phyloP scores from a whole-genome alignment of 495 filamentous ascomycete genomes.

The Talaromyces ruber region DNA sequence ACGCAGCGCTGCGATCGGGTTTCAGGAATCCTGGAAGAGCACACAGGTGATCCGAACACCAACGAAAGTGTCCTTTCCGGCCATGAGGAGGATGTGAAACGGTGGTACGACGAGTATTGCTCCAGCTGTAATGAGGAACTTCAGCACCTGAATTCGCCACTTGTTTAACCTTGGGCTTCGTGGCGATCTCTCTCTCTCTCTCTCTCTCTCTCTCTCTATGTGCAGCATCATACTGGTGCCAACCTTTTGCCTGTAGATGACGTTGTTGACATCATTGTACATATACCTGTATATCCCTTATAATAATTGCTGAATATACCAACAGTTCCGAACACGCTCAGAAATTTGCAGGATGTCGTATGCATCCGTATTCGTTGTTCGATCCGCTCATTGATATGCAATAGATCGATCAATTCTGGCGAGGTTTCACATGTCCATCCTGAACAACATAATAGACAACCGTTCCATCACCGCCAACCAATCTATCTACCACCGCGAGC shows the following conservation, averaged over 20 bases:
- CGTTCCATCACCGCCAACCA: slow-evolving; percentile 69
- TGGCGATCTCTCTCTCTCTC: not conserved
- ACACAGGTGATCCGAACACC: slow-evolving; percentile 15
- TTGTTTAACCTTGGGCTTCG: not conserved
- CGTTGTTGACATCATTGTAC: not conserved
- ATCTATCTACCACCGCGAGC: slow-evolving; percentile 64
- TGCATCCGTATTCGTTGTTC: not conserved
- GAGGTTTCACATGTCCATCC: slow-evolving; percentile 90
- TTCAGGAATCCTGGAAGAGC: slow-evolving; percentile 36
- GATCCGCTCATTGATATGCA: not conserved
- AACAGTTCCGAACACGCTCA: not conserved
- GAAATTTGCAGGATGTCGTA: not conserved
- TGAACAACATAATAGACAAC: slow-evolving; percentile 93
- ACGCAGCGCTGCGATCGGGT: slow-evolving; percentile 57
- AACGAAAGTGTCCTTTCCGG: slow-evolving; percentile 16
- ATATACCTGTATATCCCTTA: not conserved
- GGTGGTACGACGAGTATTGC: slow-evolving; percentile 67
- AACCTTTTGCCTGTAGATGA: not conserved
- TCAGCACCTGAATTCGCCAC: slow-evolving; percentile 16
- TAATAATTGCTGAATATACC: not conserved
- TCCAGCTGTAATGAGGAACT: slow-evolving; percentile 61
- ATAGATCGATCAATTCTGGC: slow-evolving; percentile 63
- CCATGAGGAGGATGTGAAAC: slow-evolving; percentile 37
- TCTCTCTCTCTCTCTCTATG: not conserved
- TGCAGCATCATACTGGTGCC: not conserved